A percentile compares a stretch with the other conserved stretches of the same genome.
Evolutionary conservation across 2,329 filamentous ascomycete species (phyloP).

Genomic region (Diaporthe aspalathi): DNA sequence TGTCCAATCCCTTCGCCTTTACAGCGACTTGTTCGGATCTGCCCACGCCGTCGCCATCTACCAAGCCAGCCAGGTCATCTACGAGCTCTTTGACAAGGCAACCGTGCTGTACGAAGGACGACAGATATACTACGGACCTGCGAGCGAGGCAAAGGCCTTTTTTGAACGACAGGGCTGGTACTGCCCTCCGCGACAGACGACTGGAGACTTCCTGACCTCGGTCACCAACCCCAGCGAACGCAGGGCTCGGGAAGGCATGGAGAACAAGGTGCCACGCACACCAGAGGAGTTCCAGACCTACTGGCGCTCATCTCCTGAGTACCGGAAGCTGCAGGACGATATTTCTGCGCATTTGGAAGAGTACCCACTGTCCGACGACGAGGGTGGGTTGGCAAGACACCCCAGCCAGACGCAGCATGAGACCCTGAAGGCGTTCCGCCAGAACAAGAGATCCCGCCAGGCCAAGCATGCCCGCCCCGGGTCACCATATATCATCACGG

Average conservation of each 20-base stretch:
- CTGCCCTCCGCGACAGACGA: conserved; percentile 75
- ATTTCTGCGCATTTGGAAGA: conserved; percentile 63
- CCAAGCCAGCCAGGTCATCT: conserved; percentile 76
- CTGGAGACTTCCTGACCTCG: conserved; percentile 76
- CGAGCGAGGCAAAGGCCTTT: conserved; percentile 68
- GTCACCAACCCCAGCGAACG: conserved; percentile 75
- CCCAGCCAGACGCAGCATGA: neutral
- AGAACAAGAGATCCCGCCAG: conserved; percentile 63
- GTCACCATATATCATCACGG: conserved; percentile 68
- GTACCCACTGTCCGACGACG: conserved; percentile 54
- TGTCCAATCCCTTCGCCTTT: conserved; percentile 72
- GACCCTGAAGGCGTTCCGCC: conserved; percentile 48
- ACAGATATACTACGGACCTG: conserved; percentile 80
- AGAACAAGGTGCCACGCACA: conserved; percentile 72
- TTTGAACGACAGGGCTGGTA: conserved; percentile 77
- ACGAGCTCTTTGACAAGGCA: conserved; percentile 80
- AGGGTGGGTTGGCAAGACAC: conserved; percentile 41
- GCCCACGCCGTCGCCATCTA: conserved; percentile 77
- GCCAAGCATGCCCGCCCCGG: conserved; percentile 63
- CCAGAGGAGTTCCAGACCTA: conserved; percentile 73
- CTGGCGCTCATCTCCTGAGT: conserved; percentile 60
- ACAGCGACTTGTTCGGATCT: conserved; percentile 72
- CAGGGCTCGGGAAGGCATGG: conserved; percentile 65
- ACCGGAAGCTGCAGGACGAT: conserved; percentile 55
- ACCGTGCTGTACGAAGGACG: conserved; percentile 80